These are phyloP conservation scores for Lupinus albus DNA, from an alignment of 306 rosid species.

Conservation along the genomic window DNA sequence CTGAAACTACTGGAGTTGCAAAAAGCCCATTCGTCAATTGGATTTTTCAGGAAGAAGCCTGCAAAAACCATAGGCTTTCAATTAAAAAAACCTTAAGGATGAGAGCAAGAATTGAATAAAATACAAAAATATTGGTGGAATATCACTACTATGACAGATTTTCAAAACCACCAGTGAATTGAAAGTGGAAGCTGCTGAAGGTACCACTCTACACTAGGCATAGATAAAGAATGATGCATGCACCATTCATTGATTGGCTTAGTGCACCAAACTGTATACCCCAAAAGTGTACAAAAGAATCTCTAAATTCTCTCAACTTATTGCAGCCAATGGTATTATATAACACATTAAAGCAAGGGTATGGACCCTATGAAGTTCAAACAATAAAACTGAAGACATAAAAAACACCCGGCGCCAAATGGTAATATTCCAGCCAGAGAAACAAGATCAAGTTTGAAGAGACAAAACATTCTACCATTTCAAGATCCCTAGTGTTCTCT, in stretches of 20 bases:
- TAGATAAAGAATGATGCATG: too few relatives aligned
- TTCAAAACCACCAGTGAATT: too few relatives aligned
- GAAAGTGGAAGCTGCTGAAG: background rate
- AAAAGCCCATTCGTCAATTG: too few relatives aligned
- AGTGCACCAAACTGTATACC: background rate
- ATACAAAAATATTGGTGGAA: too few relatives aligned
- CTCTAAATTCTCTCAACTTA: background rate
- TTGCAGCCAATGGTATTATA: background rate
- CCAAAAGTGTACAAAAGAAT: background rate
- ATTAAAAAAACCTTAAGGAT: too few relatives aligned
- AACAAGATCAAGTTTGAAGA: background rate
- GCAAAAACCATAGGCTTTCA: too few relatives aligned
- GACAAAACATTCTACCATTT: background rate
- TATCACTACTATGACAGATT: too few relatives aligned
- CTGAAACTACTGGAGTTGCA: too few relatives aligned
- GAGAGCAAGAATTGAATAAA: too few relatives aligned
- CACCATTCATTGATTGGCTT: background rate
- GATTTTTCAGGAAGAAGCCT: too few relatives aligned
- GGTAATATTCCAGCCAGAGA: background rate
- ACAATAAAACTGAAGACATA: background rate
- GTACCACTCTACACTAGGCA: background rate
- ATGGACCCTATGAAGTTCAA: background rate
- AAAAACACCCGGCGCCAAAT: background rate
- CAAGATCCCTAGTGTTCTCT: slow-evolving; percentile 1
- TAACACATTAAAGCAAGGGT: background rate